Evolutionary conservation across 129 eudicot genomes (phyloP).

Genomic region (Saposhnikovia divaricata): DNA sequence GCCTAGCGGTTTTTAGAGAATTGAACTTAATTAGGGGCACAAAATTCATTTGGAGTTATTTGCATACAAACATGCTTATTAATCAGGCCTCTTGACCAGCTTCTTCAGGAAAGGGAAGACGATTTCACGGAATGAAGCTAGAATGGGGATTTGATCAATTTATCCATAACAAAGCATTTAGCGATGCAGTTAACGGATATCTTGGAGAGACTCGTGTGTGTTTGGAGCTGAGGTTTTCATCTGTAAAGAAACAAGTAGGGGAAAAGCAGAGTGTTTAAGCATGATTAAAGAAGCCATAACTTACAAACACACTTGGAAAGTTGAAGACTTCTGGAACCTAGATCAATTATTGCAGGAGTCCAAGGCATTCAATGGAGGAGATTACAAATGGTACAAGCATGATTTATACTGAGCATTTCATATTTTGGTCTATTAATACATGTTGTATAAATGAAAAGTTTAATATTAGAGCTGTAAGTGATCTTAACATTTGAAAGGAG

Average conservation of each 20-base stretch:
- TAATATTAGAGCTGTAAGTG: background rate
- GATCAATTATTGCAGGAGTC: slow-evolving; percentile 26
- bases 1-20: background rate
- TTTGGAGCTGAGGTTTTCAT: slow-evolving; percentile 64
- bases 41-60: background rate
- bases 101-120: slow-evolving; percentile 33
- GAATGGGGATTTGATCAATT: slow-evolving; percentile 60
- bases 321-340: slow-evolving; percentile 27
- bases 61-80: background rate
- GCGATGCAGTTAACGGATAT: slow-evolving; percentile 40
- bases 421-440: background rate
- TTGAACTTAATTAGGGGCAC: background rate
- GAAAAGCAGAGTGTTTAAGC: slow-evolving; percentile 43
- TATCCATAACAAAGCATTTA: slow-evolving; percentile 30
- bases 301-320: slow-evolving; percentile 47
- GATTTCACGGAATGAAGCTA: slow-evolving; percentile 40
- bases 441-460: background rate
- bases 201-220: slow-evolving; percentile 46
- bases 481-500: background rate
- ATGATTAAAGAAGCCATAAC: slow-evolving; percentile 45
- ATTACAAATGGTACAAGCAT: slow-evolving; percentile 40
- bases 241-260: slow-evolving; percentile 34
- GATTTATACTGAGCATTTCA: background rate
- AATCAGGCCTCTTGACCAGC: slow-evolving; percentile 15
- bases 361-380: slow-evolving; percentile 38